Percentiles rank a stretch among this genome's conserved stretches.
Evolutionary conservation across 257 asterid genomes (phyloP).

Genomic region (Solanum pinnatisectum): DNA sequence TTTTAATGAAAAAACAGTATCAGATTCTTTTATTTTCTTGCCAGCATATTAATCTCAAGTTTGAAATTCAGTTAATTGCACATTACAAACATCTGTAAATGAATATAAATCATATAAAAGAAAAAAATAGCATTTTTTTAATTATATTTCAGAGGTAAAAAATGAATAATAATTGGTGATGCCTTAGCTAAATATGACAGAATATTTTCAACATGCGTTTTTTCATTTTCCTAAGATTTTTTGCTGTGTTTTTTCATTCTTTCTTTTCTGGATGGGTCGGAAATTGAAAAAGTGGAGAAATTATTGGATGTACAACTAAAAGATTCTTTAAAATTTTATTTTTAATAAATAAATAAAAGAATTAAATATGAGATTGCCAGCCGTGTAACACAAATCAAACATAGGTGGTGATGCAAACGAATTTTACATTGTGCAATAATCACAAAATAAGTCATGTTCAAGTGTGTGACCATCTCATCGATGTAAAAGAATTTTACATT

Average conservation of each 20-base stretch:
- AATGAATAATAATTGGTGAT: not conserved
- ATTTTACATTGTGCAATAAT: too few species aligned
- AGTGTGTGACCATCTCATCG: too few species aligned
- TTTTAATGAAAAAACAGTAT: not conserved
- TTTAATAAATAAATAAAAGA: too few species aligned
- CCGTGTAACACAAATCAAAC: too few species aligned
- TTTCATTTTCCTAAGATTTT: not conserved
- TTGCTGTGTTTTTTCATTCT: not conserved
- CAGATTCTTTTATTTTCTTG: not conserved
- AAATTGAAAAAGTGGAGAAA: not conserved
- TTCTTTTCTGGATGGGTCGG: not conserved
- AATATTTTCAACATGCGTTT: not conserved
- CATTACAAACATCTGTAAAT: not conserved
- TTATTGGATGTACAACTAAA: not conserved
- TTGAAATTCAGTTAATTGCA: not conserved
- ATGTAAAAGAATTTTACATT: too few species aligned
- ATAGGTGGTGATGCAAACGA: too few species aligned
- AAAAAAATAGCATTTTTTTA: too few species aligned
- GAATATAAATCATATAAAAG: not conserved
- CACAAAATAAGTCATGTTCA: too few species aligned
- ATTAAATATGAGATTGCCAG: not conserved
- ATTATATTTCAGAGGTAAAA: not conserved
- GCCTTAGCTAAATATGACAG: not conserved
- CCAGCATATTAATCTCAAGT: too few species aligned
- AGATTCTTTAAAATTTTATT: not conserved